phyloP scores from a whole-genome alignment of 345 rosid genomes.

The Clarkia xantiana region DNA sequence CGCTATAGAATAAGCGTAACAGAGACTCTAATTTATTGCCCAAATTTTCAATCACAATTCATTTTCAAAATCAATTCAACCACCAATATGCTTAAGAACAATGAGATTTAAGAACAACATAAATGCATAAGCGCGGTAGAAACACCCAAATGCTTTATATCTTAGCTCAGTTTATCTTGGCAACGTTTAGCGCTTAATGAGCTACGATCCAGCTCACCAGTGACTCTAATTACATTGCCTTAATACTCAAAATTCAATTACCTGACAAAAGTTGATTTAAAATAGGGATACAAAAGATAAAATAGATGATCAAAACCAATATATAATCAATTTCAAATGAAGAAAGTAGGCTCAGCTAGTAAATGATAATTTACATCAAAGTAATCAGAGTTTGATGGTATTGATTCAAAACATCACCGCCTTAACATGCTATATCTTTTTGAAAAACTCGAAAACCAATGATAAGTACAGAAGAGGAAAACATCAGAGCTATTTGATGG shows the following conservation, averaged over 20 bases:
- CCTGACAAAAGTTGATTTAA: too few species aligned
- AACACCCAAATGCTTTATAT: not conserved
- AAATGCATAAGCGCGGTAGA: not conserved
- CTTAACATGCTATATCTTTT: conserved; percentile 1
- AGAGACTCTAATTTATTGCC: conserved; percentile 76
- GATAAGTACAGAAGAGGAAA: not conserved
- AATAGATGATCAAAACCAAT: too few species aligned
- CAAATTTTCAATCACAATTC: not conserved
- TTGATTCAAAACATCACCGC: conserved; percentile 24
- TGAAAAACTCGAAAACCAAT: not conserved
- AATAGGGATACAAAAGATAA: too few species aligned
- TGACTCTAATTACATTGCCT: conserved; percentile 75
- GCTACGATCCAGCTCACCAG: conserved; percentile 32
- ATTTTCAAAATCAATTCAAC: not conserved
- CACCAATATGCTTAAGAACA: too few species aligned
- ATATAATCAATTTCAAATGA: too few species aligned
- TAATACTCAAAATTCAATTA: accelerated
- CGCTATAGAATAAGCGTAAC: conserved; percentile 31
- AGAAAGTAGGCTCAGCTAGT: conserved; percentile 8
- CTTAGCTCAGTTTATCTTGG: conserved; percentile 13
- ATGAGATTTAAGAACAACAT: too few species aligned
- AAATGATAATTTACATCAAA: conserved; percentile 3
- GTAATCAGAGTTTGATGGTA: conserved; percentile 56
- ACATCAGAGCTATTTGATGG: conserved; percentile 56
- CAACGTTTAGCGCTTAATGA: conserved; percentile 63